Percentiles rank a stretch among this genome's conserved stretches.
Conservation (phyloP, 1,284 basidiomycete genomes). For the Coniferiporia weirii region DNA sequence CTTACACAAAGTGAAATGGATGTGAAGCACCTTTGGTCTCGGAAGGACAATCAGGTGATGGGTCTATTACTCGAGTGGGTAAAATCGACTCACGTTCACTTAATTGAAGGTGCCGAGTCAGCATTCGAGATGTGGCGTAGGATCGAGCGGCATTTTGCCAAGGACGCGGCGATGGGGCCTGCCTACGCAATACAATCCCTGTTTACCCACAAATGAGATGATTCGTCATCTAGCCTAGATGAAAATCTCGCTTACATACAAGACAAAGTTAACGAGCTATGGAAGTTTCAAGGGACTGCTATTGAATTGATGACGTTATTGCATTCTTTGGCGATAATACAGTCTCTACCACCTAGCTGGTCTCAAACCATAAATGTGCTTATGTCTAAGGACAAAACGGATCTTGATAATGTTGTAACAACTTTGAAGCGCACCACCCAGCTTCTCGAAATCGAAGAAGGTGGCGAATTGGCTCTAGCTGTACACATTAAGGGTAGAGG, state of each 20-base stretch:
- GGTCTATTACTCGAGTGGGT: no score
- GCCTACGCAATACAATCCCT: background rate
- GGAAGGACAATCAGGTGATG: no score
- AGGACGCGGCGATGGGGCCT: background rate
- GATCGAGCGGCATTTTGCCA: background rate
- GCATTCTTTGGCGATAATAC: background rate
- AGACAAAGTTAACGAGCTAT: background rate
- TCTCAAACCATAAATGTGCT: background rate
- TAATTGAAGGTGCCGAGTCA: background rate
- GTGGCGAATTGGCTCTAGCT: background rate
- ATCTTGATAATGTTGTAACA: background rate
- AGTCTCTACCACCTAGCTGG: background rate
- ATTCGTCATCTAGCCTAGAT: background rate
- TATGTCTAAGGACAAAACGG: background rate
- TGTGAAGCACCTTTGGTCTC: no score
- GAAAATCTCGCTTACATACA: background rate
- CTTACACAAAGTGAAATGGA: no score
- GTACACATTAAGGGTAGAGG: background rate
- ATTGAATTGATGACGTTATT: background rate
- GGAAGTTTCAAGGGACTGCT: background rate
- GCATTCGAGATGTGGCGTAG: background rate
- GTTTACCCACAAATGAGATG: background rate
- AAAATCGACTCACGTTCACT: no score
- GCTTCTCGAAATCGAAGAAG: background rate
- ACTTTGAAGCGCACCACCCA: background rate